A percentile compares a stretch with the other conserved stretches of the same genome.
Conservation (phyloP, 345 rosid species). For the Noccaea bulbosa region DNA sequence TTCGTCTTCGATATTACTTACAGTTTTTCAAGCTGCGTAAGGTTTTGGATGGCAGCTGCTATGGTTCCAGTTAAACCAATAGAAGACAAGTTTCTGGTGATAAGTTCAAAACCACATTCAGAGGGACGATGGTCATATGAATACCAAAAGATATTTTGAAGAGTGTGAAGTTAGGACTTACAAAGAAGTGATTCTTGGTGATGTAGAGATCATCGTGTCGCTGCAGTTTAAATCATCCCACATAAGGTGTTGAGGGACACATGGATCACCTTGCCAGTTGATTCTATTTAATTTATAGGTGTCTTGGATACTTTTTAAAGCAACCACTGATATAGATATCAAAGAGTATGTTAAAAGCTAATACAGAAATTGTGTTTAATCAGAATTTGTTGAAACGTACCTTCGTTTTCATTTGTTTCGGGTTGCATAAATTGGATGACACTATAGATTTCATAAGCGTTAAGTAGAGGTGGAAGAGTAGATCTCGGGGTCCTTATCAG, state of each 20-base stretch:
- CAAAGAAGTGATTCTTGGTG: constrained; percentile 29
- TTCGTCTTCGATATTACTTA: constrained; percentile 32
- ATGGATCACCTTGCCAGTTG: constrained; percentile 36
- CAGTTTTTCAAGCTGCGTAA: constrained; percentile 45
- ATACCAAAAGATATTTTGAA: neutral
- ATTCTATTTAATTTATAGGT: constrained; percentile 8
- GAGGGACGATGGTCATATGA: neutral
- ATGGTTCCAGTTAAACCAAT: constrained; percentile 45
- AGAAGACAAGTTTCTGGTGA: constrained; percentile 44
- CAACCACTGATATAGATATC: constrained; percentile 38
- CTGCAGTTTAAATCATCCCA: constrained; percentile 26
- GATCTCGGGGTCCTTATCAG: constrained; percentile 30
- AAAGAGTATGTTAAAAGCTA: neutral
- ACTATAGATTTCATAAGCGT: constrained; percentile 37
- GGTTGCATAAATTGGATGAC: constrained; percentile 23
- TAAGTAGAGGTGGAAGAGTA: constrained; percentile 45
- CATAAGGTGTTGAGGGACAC: constrained; percentile 13
- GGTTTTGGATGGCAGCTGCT: constrained; percentile 36
- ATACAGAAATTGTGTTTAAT: neutral
- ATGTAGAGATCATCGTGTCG: neutral
- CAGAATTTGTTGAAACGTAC: constrained; percentile 17
- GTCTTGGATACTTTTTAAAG: constrained; percentile 17
- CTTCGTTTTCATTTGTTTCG: constrained; percentile 39
- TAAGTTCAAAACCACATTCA: neutral
- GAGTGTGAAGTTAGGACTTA: constrained; percentile 12